phyloP scores from a whole-genome alignment of 768 basidiomycete genomes.

The Clitopilus hobsonii region DNA sequence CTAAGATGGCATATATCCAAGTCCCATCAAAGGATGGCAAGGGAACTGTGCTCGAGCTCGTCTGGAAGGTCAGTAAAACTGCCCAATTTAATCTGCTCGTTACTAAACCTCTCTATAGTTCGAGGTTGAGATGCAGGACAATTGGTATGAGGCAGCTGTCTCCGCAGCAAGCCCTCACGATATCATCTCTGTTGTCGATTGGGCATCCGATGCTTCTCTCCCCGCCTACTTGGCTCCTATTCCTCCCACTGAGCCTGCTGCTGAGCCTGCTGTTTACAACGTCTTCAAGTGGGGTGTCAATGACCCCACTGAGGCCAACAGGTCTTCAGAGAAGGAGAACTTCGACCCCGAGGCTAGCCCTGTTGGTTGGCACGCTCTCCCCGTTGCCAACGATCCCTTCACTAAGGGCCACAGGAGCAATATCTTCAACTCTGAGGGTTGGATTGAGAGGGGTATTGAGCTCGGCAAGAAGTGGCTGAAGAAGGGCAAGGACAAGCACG shows the following conservation, averaged over 20 bases:
- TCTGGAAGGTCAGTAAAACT: slow-evolving; percentile 66
- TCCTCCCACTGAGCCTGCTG: slow-evolving; percentile 28
- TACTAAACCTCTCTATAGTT: slow-evolving; percentile 37
- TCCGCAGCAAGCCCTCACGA: slow-evolving; percentile 69
- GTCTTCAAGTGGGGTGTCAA: slow-evolving; percentile 83
- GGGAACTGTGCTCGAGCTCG: slow-evolving; percentile 59
- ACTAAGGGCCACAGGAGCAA: slow-evolving; percentile 19
- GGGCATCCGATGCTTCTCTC: slow-evolving; percentile 73
- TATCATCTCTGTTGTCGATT: slow-evolving; percentile 88
- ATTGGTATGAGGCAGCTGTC: slow-evolving; percentile 93
- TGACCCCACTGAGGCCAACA: slow-evolving; percentile 72
- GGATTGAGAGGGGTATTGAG: background rate
- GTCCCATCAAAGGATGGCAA: slow-evolving; percentile 64
- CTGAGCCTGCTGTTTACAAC: slow-evolving; percentile 49
- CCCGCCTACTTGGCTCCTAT: slow-evolving; percentile 18
- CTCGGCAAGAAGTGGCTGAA: background rate
- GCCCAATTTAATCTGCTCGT: background rate
- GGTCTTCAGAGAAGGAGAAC: slow-evolving; percentile 55
- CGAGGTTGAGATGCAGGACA: slow-evolving; percentile 91
- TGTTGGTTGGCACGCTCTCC: slow-evolving; percentile 88
- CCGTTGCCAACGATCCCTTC: slow-evolving; percentile 63
- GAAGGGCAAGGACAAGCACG: background rate
- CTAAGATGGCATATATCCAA: slow-evolving; percentile 75
- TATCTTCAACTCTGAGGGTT: background rate
- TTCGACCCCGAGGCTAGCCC: slow-evolving; percentile 80